phyloP scores from a whole-genome alignment of 257 asterid species.

The Oldenlandia corymbosa region DNA sequence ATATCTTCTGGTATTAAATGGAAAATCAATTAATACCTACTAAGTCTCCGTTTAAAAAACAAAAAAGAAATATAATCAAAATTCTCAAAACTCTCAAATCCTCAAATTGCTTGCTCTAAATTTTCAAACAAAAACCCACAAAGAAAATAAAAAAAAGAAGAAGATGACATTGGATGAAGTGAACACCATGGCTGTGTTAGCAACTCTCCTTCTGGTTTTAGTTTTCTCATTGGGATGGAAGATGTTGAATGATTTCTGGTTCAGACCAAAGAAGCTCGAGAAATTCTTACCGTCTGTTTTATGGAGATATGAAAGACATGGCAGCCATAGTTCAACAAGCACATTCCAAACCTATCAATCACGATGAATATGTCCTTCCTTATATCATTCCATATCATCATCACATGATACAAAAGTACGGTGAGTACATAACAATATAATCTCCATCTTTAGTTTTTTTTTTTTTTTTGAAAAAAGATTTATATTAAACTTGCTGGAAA shows the following conservation, averaged over 20 bases:
- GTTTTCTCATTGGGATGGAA: constrained; percentile 8
- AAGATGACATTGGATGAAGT: no score
- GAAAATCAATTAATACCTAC: no score
- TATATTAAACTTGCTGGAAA: no score
- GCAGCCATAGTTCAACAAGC: not conserved
- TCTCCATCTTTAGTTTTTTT: no score
- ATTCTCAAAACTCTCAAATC: no score
- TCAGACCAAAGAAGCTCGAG: constrained; percentile 23
- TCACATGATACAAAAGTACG: constrained; percentile 16
- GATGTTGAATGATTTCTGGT: constrained; percentile 9
- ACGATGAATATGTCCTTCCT: constrained; percentile 2
- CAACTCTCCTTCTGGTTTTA: not conserved
- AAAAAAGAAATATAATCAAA: no score
- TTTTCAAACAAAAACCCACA: not conserved
- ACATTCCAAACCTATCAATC: not conserved
- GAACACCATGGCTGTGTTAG: not conserved
- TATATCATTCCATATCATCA: constrained; percentile 3
- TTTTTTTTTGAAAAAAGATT: no score
- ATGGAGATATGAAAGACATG: constrained; percentile 24
- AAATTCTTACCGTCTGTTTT: constrained; percentile 1
- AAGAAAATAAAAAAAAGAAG: not conserved
- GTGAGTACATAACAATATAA: not conserved
- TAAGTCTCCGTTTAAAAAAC: no score
- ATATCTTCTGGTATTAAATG: no score
- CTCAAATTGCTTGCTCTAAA: not conserved